Conservation (phyloP, 2,329 filamentous ascomycete species). For the Neophaeococcomyces aloes region DNA sequence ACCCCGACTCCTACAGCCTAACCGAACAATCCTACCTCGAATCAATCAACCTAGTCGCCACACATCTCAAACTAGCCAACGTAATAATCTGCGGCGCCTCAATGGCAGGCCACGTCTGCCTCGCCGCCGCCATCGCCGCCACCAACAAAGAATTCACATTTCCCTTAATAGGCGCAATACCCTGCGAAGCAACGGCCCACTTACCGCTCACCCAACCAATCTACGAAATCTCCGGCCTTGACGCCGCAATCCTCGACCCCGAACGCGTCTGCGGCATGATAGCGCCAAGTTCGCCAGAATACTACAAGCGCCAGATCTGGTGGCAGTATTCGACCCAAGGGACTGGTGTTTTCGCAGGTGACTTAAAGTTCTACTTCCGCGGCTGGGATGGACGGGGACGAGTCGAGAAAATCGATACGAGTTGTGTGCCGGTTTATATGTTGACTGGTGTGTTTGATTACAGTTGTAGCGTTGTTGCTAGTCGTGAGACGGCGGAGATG, state of each 20-base stretch:
- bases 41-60: conserved; percentile 11
- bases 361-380: conserved; percentile 42
- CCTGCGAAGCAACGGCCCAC: conserved; percentile 23
- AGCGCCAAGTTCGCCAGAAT: conserved; percentile 34
- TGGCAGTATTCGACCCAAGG: conserved; percentile 40
- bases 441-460: conserved; percentile 32
- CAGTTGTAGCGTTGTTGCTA: conserved; percentile 12
- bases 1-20: conserved; percentile 12
- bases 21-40: conserved; percentile 15
- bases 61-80: conserved; percentile 7
- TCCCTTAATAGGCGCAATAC: conserved; percentile 38
- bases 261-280: conserved; percentile 31
- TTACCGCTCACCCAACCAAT: conserved; percentile 29
- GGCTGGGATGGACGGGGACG: conserved; percentile 39
- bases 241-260: conserved; percentile 38
- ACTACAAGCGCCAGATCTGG: conserved; percentile 41
- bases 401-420: conserved; percentile 36
- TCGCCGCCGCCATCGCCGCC: conserved; percentile 38
- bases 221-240: conserved; percentile 35
- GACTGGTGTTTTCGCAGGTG: conserved; percentile 42
- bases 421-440: conserved; percentile 43
- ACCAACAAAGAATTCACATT: conserved; percentile 39
- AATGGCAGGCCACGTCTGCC: conserved; percentile 41
- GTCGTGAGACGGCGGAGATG: conserved; percentile 13
- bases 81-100: conserved; percentile 15